Percentiles rank a stretch among this genome's conserved stretches.
These are phyloP conservation scores for Claviceps pazoutovae DNA, from an alignment of 2,329 filamentous ascomycete genomes.

Conservation along the genomic window DNA sequence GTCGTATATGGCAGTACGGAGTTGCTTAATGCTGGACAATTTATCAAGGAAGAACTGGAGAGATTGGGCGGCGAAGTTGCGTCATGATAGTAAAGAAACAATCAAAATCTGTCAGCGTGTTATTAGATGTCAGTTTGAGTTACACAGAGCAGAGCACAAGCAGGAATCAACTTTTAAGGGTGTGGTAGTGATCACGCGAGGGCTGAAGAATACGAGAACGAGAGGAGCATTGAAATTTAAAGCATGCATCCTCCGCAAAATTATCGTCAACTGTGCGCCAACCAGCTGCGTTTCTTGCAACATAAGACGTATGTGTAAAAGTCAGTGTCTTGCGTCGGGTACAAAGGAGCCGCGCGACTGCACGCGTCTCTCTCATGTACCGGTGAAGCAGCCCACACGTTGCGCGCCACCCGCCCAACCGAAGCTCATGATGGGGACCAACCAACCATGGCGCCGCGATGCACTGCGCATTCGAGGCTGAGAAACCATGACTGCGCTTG, in stretches of 20 bases:
- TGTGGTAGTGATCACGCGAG: background rate
- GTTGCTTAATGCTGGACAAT: conserved; percentile 54
- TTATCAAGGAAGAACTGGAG: conserved; percentile 50
- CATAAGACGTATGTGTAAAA: background rate
- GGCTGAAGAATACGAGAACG: too few species aligned
- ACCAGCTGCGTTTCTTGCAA: background rate
- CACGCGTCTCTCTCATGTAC: background rate
- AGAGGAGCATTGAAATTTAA: background rate
- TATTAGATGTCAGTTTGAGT: background rate
- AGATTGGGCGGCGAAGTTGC: conserved; percentile 44
- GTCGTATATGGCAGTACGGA: conserved; percentile 94
- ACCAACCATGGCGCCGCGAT: conserved; percentile 8
- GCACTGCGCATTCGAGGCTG: conserved; percentile 5
- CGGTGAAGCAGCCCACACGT: background rate
- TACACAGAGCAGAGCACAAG: background rate
- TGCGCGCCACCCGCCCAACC: background rate
- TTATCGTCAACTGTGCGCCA: background rate
- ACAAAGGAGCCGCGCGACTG: background rate
- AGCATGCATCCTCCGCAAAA: background rate
- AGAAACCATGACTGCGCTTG: background rate
- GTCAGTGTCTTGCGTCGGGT: background rate
- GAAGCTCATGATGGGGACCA: conserved; percentile 9
- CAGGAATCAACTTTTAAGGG: background rate
- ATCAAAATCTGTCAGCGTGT: background rate
- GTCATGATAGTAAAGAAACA: conserved; percentile 12